These are phyloP conservation scores for Amanita molliuscula DNA, from an alignment of 768 basidiomycete species.

Conservation along the genomic window DNA sequence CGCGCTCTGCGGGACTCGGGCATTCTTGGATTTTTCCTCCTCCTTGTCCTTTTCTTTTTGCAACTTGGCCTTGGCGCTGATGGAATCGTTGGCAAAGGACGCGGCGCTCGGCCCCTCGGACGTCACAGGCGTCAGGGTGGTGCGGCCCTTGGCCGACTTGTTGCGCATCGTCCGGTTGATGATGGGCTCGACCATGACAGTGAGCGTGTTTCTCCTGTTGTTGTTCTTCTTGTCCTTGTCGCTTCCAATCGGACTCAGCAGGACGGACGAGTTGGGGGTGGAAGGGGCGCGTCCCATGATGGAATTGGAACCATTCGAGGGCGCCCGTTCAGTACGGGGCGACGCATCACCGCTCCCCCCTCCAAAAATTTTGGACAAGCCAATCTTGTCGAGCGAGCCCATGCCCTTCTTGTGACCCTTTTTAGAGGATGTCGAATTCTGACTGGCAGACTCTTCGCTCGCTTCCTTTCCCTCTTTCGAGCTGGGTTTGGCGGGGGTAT, in stretches of 20 bases:
- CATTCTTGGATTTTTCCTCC: conserved; percentile 11
- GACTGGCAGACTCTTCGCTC: conserved; percentile 22
- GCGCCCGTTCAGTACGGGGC: neutral
- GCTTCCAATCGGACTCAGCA: conserved; percentile 15
- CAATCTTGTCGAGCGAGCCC: conserved; percentile 68
- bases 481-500: conserved; percentile 18
- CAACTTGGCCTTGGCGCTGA: neutral
- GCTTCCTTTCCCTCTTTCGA: conserved; percentile 14
- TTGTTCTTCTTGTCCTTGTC: conserved; percentile 33
- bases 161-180: conserved; percentile 39
- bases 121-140: conserved; percentile 20
- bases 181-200: conserved; percentile 78
- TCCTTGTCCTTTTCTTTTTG: conserved; percentile 20
- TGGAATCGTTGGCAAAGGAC: neutral
- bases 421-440: conserved; percentile 20
- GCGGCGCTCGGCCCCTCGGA: conserved; percentile 10
- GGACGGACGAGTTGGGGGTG: conserved; percentile 12
- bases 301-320: conserved; percentile 5
- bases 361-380: conserved; percentile 67
- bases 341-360: conserved; percentile 15
- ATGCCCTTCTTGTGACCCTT: conserved; percentile 57
- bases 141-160: conserved; percentile 21
- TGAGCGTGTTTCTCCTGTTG: conserved; percentile 71
- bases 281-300: conserved; percentile 7
- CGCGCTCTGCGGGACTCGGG: neutral